phyloP scores from a whole-genome alignment of 257 asterid species.

The Solanum etuberosum region DNA sequence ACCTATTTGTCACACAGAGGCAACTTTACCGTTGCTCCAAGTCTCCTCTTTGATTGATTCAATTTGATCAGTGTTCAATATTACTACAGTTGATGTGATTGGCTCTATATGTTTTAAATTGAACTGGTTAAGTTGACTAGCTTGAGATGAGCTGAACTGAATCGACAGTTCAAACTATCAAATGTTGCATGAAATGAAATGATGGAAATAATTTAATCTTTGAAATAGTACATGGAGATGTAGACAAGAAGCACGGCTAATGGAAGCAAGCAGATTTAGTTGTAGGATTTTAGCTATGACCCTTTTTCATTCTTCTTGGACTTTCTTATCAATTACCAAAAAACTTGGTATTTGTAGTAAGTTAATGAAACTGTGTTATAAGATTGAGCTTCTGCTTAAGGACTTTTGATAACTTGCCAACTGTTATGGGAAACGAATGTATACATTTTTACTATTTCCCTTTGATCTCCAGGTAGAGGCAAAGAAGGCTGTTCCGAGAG shows the following conservation, averaged over 20 bases:
- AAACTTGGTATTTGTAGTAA: neutral
- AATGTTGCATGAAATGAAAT: neutral
- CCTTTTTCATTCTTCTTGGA: neutral
- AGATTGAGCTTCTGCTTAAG: neutral
- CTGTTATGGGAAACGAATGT: neutral
- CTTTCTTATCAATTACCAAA: neutral
- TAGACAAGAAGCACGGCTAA: neutral
- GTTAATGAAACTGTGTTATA: neutral
- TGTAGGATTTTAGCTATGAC: neutral
- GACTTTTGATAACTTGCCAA: neutral
- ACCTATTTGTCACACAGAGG: neutral
- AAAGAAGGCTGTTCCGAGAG: conserved; percentile 65
- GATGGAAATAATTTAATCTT: neutral
- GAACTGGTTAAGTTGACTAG: neutral
- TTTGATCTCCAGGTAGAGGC: conserved; percentile 52
- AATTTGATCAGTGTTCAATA: neutral
- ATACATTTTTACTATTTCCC: neutral
- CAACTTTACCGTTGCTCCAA: neutral
- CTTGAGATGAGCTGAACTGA: neutral
- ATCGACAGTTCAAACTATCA: neutral
- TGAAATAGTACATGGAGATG: neutral
- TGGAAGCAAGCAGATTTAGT: neutral
- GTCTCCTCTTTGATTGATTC: neutral
- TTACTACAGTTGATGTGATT: neutral
- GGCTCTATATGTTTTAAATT: neutral